Conservation (phyloP, 257 asterid genomes). For the Lantana camara region DNA sequence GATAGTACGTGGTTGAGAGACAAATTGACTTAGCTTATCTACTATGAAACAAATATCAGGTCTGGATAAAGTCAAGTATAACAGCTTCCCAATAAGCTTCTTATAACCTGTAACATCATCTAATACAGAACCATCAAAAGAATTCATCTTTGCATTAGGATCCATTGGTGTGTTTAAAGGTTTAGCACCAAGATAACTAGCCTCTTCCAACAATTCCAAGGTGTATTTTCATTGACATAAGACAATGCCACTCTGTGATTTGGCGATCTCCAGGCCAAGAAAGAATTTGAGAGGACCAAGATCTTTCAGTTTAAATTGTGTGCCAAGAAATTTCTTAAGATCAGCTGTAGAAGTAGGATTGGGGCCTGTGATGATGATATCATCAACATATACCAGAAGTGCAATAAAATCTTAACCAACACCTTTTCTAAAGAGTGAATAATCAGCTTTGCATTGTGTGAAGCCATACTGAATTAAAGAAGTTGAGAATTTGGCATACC, state of each 20-base stretch:
- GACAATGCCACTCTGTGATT: background rate
- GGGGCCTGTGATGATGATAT: too few relatives aligned
- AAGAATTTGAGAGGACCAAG: too few relatives aligned
- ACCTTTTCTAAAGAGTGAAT: too few relatives aligned
- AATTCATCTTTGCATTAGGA: too few relatives aligned
- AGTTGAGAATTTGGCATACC: background rate
- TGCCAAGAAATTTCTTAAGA: too few relatives aligned
- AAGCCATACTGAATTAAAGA: too few relatives aligned
- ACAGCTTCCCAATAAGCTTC: background rate
- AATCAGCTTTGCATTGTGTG: too few relatives aligned
- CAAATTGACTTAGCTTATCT: background rate
- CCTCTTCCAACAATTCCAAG: background rate
- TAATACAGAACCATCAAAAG: background rate
- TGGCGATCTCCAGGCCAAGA: background rate
- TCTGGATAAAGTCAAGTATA: background rate
- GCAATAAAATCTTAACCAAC: too few relatives aligned
- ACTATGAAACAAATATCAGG: background rate
- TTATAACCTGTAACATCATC: background rate
- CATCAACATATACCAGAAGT: too few relatives aligned
- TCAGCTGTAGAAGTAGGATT: too few relatives aligned
- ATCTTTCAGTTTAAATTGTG: too few relatives aligned
- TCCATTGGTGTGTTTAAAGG: background rate
- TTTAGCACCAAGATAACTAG: background rate
- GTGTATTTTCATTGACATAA: too few relatives aligned
- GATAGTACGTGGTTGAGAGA: background rate